Base-by-base conservation (phyloP, 2,329 filamentous ascomycete species). In the Beauveria caledonica region DNA sequence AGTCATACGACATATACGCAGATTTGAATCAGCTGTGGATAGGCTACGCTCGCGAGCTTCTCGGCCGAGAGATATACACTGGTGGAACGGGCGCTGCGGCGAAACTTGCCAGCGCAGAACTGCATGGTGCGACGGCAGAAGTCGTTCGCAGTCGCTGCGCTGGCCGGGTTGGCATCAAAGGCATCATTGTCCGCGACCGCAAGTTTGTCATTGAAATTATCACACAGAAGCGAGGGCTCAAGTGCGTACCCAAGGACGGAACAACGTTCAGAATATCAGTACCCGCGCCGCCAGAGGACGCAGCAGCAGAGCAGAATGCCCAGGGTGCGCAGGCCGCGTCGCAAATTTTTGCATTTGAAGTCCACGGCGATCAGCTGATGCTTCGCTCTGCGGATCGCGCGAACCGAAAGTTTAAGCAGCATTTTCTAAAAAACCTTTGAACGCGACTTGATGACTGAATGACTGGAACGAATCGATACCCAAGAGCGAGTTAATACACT, bases 321-420 rank as follows among this genome's bases (percentile, higher is more conserved):
- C 63, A 64, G 9, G 63, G 64, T 7, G 66, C 63, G 45, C 63
- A 64, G 7, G 63, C 64, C 5, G 65, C 63, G 45, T 62, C 62
- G 17, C 65, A 68, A 54, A 68, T 40, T 19, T 78, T 97, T 68
- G 80, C 86, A 0, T 94, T 97, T 67, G 93, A 97, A 71, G 78
- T 97, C 1, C 83, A 93, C 64, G 94, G 94, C 3, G 88, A 91
- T 67, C 90, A 95, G 70, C 92, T 97, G 69, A 85, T 91, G 78
- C 85, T 87, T 65, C 82, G 92, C 11, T 86, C 93, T 2, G 86
- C 88, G 17, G 93, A 97, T 71, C 80, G 94, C 23, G 90, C 92
- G 53, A 96, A 89, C 68, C 91, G 86, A 76, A 97, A 96, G 76
- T 96, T 96, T 75, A 96, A 94, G 75, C 80, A 84, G 70, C 92